Evolutionary conservation across 768 basidiomycete genomes (phyloP), one percentile per base, ranked within the genome.

Genomic region (Hemileccinum impolitum): DNA sequence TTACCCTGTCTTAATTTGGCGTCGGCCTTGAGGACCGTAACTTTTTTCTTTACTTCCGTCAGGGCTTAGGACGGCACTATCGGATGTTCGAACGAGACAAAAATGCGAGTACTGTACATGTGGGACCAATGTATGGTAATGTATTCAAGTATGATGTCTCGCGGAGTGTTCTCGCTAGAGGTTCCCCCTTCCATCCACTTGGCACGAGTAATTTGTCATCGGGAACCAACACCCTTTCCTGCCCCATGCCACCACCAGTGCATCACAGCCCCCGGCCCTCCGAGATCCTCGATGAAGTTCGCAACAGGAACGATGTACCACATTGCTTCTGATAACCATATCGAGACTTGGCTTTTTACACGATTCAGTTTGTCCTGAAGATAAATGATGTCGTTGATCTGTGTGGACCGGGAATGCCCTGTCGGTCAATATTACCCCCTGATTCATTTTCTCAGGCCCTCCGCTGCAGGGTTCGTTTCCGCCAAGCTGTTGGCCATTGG

Each of bases 391-490:
- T 45, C 42, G n/a, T 19, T 28, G 45, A 50, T 32, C 19, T 30
- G 39, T 18, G 35, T 49, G 47, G 34, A 41, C 36, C 26, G 18
- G 47, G 25, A 30, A 40, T 49, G 15, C 54, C 45, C 45, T 36
- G 52, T 56, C 23, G 39, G 53, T 19, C 19, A 25, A 48, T 49
- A 50, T 53, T 54, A 48, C 26, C 28, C 34, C 28, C 39, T 48
- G 46, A 35, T 53, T 58, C 51, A 55, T 51, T 51, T 64, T 47
- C 52, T 45, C 54, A 62, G 45, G 53, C 21, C 4, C 21, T 47
- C 42, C 47, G 25, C 18, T 35, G 38, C 52, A 47, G 53, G 34
- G 51, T 28, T 50, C 40, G 45, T 34, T 30, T 32, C 37, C 46
- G 40, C 32, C 40, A 47, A 25, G 35, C 14, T 31, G 35, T 35